phyloP scores from a whole-genome alignment of 176 grass and related monocot species.

The Phoenix roebelenii region DNA sequence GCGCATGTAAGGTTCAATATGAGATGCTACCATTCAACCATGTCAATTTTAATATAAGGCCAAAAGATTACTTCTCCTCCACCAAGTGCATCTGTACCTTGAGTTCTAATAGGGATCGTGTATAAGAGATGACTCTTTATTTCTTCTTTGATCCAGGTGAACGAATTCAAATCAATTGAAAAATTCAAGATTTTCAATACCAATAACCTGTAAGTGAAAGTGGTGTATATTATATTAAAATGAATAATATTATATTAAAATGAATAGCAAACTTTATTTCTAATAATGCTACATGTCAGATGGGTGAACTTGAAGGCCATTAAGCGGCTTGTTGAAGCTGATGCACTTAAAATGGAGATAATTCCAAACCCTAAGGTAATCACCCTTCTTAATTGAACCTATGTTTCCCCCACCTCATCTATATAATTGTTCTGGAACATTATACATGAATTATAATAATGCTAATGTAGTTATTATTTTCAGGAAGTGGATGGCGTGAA shows the following conservation, averaged over 20 bases:
- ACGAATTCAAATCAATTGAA: slow-evolving; percentile 97
- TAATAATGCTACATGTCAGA: slow-evolving; percentile 22
- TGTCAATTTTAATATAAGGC: too few relatives aligned
- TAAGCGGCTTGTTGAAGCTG: slow-evolving; percentile 72
- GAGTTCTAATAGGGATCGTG: too few relatives aligned
- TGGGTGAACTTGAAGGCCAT: slow-evolving; percentile 95
- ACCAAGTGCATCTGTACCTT: too few relatives aligned
- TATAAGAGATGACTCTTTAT: background rate
- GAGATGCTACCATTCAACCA: background rate
- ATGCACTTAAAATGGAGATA: slow-evolving; percentile 98
- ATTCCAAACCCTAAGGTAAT: slow-evolving; percentile 92
- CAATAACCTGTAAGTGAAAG: slow-evolving; percentile 65
- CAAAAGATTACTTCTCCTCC: too few relatives aligned
- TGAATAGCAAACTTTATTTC: background rate
- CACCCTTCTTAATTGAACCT: background rate
- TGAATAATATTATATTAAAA: background rate
- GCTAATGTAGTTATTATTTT: slow-evolving; percentile 28
- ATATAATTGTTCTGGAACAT: background rate
- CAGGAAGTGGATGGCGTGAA: slow-evolving; percentile 91
- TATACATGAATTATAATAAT: background rate
- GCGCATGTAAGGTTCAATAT: slow-evolving; percentile 59
- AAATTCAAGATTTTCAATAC: slow-evolving; percentile 99
- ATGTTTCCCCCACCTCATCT: background rate
- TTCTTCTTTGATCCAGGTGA: slow-evolving; percentile 39
- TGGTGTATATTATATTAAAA: background rate